Conservation (phyloP, 1,284 basidiomycete species). For the Tilletia setariae region DNA sequence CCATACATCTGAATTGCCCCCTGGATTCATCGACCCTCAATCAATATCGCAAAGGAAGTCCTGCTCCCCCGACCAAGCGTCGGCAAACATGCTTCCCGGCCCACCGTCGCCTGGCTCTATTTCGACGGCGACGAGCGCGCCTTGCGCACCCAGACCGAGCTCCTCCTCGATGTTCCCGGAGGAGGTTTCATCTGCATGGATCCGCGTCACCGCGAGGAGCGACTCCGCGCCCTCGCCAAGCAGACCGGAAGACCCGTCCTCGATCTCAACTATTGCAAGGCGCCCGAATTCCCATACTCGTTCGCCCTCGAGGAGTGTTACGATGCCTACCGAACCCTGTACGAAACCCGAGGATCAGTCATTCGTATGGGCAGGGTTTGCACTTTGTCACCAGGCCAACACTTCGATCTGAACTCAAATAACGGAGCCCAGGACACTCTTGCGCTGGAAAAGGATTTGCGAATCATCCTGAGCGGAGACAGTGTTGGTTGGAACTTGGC, state of each 20-base stretch:
- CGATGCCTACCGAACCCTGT: conserved; percentile 77
- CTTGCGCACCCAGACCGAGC: conserved; percentile 57
- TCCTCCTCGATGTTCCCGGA: conserved; percentile 73
- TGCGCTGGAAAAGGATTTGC: conserved; percentile 29
- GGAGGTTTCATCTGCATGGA: conserved; percentile 92
- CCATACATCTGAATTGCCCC: conserved; percentile 76
- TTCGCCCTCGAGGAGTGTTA: conserved; percentile 92
- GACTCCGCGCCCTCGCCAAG: conserved; percentile 80
- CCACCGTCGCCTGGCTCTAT: conserved; percentile 79
- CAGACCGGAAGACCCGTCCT: conserved; percentile 76
- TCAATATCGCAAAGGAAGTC: conserved; percentile 72
- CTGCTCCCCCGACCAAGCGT: conserved; percentile 70
- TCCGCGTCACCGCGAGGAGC: conserved; percentile 82
- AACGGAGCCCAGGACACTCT: conserved; percentile 16
- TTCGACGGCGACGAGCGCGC: conserved; percentile 71
- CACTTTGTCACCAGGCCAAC: background rate
- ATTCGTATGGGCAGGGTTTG: conserved; percentile 67
- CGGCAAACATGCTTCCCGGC: conserved; percentile 60
- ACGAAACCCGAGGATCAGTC: conserved; percentile 72
- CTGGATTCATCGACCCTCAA: conserved; percentile 60
- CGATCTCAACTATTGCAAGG: conserved; percentile 90
- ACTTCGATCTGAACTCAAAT: background rate
- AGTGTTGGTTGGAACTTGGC: conserved; percentile 45
- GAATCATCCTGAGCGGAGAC: conserved; percentile 43
- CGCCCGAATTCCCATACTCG: conserved; percentile 84